Percentiles rank a stretch among this genome's conserved stretches.
Conservation (phyloP, 306 rosid species). For the Phaseolus lunatus region DNA sequence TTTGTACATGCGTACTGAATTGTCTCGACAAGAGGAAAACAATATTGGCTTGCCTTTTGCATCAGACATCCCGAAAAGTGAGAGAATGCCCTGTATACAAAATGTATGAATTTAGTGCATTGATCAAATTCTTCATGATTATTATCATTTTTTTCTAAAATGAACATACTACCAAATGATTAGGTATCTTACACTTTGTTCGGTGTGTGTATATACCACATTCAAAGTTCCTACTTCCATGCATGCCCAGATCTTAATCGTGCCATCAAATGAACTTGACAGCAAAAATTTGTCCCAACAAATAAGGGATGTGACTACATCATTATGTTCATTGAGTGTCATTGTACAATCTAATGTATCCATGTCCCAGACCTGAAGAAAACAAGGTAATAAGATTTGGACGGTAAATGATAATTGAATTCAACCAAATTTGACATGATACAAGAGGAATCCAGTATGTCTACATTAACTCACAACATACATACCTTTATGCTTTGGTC, state of each 20-base stretch:
- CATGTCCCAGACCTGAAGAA: slow-evolving; percentile 60
- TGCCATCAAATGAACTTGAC: slow-evolving; percentile 49
- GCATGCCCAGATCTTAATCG: slow-evolving; percentile 53
- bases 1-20: slow-evolving; percentile 53
- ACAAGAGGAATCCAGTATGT: background rate
- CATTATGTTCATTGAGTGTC: slow-evolving; percentile 55
- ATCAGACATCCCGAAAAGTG: slow-evolving; percentile 48
- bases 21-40: slow-evolving; percentile 51
- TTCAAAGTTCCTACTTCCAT: slow-evolving; percentile 39
- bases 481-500: slow-evolving; percentile 57
- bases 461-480: background rate
- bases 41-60: slow-evolving; percentile 44
- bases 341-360: slow-evolving; percentile 48
- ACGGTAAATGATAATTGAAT: background rate
- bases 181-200: slow-evolving; percentile 48
- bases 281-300: slow-evolving; percentile 49
- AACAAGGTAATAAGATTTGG: background rate
- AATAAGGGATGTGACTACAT: slow-evolving; percentile 54
- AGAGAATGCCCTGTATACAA: slow-evolving; percentile 48
- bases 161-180: background rate
- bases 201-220: slow-evolving; percentile 38
- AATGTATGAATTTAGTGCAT: background rate
- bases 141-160: background rate
- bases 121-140: slow-evolving; percentile 1
- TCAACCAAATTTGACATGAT: background rate